Evolutionary conservation across 2,329 filamentous ascomycete species (phyloP), one percentile per base, ranked within the genome.

Genomic region (Thermoascus crustaceus): DNA sequence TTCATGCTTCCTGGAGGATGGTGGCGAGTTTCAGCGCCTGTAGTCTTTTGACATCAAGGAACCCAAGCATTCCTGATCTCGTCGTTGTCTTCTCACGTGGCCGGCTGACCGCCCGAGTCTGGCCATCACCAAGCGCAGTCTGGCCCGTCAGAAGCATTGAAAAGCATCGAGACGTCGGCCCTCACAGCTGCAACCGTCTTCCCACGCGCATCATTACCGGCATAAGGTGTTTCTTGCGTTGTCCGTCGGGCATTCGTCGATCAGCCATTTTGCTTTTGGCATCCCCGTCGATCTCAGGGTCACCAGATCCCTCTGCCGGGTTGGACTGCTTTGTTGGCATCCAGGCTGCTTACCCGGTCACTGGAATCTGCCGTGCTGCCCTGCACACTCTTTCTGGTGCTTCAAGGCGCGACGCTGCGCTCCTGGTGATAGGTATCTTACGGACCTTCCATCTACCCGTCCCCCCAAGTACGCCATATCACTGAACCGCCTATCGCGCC

Each of bases 81-180:
- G 26, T 29, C 18, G 26, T 29, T 29, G 26, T 29, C 26, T 7
- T 16, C 31, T 24, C 31, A 34, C 31, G 31, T 34, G 31, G 31
- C 21, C 14, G 9, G 16, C 31, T 34, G 31, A 34, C 31, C 31
- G 31, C 31, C 31, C 22, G n/a, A 34, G 22, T 17, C 13, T 13
- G 8, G 24, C 6, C 20, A 11, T 24, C 21, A 34, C 11, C 18
- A 32, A 18, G 20, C 17, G 18, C 22, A 24, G 22, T n/a, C n/a
- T n/a, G n/a, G n/a, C 14, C 13, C 26, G 26, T 29, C 26, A 29
- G 26, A 29, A 29, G 26, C 14, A 29, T 29, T 17, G 14, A 18
- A 29, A 29, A 8, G 8, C 16, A 6, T 29, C 4, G n/a, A 32
- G 17, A 21, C 17, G 20, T 32, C 30, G 26, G 8, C 5, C 7